These are phyloP conservation scores for Apiospora saccharicola DNA, from an alignment of 2,329 filamentous ascomycete species.

Conservation along the genomic window DNA sequence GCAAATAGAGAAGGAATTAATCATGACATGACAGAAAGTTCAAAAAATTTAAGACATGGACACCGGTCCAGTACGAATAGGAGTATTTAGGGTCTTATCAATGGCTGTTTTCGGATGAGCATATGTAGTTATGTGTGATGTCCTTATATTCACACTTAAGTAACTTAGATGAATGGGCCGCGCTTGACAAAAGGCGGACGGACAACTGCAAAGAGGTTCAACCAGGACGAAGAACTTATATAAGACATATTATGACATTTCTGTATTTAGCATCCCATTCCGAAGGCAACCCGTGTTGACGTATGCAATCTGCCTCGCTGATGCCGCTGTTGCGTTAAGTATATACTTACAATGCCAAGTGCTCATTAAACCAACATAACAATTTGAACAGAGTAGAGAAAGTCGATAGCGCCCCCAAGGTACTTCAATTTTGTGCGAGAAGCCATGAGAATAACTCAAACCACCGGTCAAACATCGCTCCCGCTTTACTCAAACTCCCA, in stretches of 20 bases:
- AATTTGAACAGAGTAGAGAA: background rate
- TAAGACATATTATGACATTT: background rate
- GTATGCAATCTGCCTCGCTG: background rate
- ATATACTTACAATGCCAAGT: background rate
- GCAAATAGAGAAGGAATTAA: background rate
- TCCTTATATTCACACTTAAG: background rate
- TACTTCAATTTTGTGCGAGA: background rate
- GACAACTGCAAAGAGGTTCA: background rate
- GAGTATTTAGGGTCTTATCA: background rate
- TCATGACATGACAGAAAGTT: background rate
- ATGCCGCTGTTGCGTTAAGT: background rate
- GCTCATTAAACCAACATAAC: background rate
- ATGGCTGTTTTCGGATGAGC: background rate
- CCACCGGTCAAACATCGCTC: background rate
- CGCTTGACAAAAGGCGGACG: background rate
- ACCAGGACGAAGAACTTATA: background rate
- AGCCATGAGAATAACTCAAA: background rate
- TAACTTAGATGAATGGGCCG: background rate
- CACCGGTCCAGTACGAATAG: background rate
- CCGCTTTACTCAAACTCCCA: constrained; percentile 54
- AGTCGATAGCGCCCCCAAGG: background rate
- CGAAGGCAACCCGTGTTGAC: background rate
- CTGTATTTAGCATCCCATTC: background rate
- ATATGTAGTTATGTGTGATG: too few relatives aligned
- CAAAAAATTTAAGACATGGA: background rate